A percentile compares a stretch with the other conserved stretches of the same genome.
Conservation (phyloP, 768 basidiomycete species). For the Lepiota subincarnata region DNA sequence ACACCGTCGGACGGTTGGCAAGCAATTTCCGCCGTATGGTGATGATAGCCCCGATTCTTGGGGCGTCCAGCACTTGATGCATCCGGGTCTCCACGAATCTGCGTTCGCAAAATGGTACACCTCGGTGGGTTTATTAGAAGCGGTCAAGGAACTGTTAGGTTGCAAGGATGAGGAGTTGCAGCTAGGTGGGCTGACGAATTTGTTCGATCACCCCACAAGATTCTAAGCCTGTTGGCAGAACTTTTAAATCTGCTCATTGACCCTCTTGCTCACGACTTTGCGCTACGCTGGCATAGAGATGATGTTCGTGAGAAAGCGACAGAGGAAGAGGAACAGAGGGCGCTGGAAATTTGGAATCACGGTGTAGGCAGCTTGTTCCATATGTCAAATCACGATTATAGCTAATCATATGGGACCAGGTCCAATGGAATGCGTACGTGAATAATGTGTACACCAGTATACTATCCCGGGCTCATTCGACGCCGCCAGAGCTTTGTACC, state of each 20-base stretch:
- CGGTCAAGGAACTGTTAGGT: constrained; percentile 43
- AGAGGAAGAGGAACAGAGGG: constrained; percentile 53
- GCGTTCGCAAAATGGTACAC: constrained; percentile 69
- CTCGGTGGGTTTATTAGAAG: constrained; percentile 40
- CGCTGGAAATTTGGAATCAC: constrained; percentile 56
- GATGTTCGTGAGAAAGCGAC: constrained; percentile 59
- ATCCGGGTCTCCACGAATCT: constrained; percentile 60
- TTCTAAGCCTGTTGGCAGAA: constrained; percentile 35
- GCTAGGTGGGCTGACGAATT: constrained; percentile 51
- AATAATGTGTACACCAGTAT: neutral
- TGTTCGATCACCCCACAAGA: neutral
- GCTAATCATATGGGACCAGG: constrained; percentile 29
- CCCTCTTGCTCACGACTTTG: constrained; percentile 59
- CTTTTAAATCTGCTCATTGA: constrained; percentile 76
- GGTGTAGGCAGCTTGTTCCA: constrained; percentile 43
- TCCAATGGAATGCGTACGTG: constrained; percentile 80
- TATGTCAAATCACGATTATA: neutral
- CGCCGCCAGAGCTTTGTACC: constrained; percentile 54
- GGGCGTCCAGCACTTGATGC: constrained; percentile 84
- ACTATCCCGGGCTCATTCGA: neutral
- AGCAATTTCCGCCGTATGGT: constrained; percentile 74
- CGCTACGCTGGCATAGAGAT: constrained; percentile 78
- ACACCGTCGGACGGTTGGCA: constrained; percentile 66
- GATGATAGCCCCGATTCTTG: constrained; percentile 61
- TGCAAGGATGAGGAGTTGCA: constrained; percentile 61